These are phyloP conservation scores for Botrytis fabae DNA, from an alignment of 2,329 filamentous ascomycete species.

Conservation along the genomic window DNA sequence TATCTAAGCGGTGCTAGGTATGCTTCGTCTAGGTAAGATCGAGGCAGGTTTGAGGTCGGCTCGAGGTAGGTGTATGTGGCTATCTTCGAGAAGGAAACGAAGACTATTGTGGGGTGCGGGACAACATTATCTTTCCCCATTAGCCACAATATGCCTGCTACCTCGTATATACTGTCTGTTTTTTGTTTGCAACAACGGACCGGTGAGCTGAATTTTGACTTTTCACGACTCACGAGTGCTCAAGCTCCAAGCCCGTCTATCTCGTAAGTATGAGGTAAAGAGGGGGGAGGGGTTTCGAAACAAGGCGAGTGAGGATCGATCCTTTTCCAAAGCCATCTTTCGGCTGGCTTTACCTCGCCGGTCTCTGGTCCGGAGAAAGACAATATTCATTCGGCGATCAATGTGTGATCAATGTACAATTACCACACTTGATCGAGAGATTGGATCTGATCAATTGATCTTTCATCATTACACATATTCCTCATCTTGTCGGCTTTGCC, in stretches of 20 bases:
- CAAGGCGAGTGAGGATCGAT: not conserved
- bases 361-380: not conserved
- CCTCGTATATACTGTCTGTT: not conserved
- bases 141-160: conserved; percentile 15
- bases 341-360: not conserved
- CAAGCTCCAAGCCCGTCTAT: not conserved
- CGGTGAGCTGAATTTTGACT: not conserved
- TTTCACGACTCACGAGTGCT: conserved; percentile 3
- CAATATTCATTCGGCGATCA: not conserved
- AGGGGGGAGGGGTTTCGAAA: not conserved
- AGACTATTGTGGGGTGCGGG: conserved; percentile 8
- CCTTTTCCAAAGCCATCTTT: not conserved
- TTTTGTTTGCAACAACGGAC: not conserved
- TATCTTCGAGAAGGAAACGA: conserved; percentile 10
- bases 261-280: conserved; percentile 17
- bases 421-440: not conserved
- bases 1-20: not conserved
- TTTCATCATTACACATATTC: conserved; percentile 5
- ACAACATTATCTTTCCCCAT: not conserved
- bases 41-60: too few species aligned
- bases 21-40: not conserved
- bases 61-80: not conserved
- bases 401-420: not conserved
- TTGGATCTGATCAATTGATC: conserved; percentile 4
- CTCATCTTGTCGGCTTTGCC: not conserved